Percentiles rank a stretch among this genome's conserved stretches.
These are phyloP conservation scores for Paramecium primaurelia DNA, from an alignment of 73 alveolate genomes.

Conservation along the genomic window DNA sequence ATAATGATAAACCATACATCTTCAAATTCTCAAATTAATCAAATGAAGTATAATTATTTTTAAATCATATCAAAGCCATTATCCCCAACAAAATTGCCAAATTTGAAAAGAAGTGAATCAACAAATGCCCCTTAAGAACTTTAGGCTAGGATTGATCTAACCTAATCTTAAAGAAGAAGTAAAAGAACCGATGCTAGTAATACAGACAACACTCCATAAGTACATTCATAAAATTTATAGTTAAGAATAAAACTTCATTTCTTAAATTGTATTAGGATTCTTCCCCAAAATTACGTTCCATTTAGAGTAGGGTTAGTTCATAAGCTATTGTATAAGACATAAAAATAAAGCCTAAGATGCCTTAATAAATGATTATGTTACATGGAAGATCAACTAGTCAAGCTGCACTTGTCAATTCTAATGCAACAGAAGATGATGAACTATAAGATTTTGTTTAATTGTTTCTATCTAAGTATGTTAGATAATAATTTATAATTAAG, in stretches of 20 bases:
- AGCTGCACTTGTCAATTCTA: background rate
- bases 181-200: slow-evolving; percentile 5
- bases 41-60: background rate
- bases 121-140: background rate
- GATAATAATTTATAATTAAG: background rate
- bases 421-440: background rate
- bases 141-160: background rate
- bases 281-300: background rate
- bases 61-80: background rate
- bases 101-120: background rate
- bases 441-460: background rate
- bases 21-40: background rate
- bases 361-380: background rate
- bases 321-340: background rate
- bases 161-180: background rate
- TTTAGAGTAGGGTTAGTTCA: background rate
- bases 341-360: background rate
- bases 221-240: background rate
- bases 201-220: background rate
- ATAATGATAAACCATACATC: background rate
- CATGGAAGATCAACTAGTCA: slow-evolving; percentile 44
- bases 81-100: slow-evolving; percentile 26
- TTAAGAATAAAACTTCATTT: background rate
- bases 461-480: background rate
- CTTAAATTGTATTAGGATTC: slow-evolving; percentile 4